Conservation (phyloP, 2,329 filamentous ascomycete species). For the Diaporthe velutina region DNA sequence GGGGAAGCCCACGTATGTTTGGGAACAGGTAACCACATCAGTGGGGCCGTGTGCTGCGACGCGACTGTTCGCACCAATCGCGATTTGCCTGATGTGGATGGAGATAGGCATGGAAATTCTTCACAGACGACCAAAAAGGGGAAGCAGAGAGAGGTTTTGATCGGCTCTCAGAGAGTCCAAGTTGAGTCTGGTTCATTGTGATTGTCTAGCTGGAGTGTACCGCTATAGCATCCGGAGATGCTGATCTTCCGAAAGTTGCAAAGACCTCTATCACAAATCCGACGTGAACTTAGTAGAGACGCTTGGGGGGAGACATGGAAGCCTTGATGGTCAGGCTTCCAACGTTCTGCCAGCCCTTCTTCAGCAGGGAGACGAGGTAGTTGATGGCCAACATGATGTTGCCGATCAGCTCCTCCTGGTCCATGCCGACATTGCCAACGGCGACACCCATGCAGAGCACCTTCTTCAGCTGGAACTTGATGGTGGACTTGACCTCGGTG, state of each 20-base stretch:
- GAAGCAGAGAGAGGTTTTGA: not conserved
- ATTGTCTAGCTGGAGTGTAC: constrained; percentile 22
- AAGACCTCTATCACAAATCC: constrained; percentile 23
- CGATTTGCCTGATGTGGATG: not conserved
- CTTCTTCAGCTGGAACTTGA: constrained; percentile 99
- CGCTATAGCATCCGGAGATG: not conserved
- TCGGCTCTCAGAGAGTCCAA: constrained; percentile 20
- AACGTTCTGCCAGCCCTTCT: constrained; percentile 99
- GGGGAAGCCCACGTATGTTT: not conserved
- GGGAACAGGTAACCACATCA: not conserved
- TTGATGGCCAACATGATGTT: constrained; percentile 99
- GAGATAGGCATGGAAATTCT: not conserved
- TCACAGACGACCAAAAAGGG: not conserved
- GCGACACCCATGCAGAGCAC: constrained; percentile 99
- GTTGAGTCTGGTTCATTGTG: constrained; percentile 24
- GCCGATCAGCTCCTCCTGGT: constrained; percentile 91
- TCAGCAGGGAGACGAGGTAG: constrained; percentile 98
- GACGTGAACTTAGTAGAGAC: constrained; percentile 81
- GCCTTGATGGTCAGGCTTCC: constrained; percentile 99
- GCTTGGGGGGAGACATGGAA: constrained; percentile 98
- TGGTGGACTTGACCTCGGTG: constrained; percentile 99
- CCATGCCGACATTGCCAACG: constrained; percentile 98
- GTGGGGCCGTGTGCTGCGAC: constrained; percentile 4
- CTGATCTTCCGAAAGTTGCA: constrained; percentile 35
- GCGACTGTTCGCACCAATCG: constrained; percentile 26